Evolutionary conservation across 169 alveolate genomes (phyloP), one percentile per base, ranked within the genome.

Genomic region (Theileria annulata): DNA sequence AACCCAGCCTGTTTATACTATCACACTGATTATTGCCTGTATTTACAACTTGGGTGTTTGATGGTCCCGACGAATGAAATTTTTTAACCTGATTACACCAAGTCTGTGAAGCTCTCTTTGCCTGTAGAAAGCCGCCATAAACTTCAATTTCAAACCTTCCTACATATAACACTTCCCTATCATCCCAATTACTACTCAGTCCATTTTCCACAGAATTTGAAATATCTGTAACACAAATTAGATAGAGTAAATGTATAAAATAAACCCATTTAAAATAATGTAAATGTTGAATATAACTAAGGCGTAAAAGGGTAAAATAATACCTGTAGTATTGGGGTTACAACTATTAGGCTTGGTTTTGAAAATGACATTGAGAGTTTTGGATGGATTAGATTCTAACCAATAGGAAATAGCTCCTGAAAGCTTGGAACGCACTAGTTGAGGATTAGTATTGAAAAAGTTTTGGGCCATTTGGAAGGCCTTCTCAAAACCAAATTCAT

Each of bases 331-430:
- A 8, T 8, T 42, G 51, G 13, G 51, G 13, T 42, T 42, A 42
- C 51, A 42, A 17, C 13, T 42, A 42, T 42, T 42, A 42, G 51
- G 51, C 51, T 42, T 42, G 51, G 13, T 42, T 25, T 64, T 64
- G 42, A 70, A 70, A 30, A 75, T 73, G 13, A 81, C 77, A 70
- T 74, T 67, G 37, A 81, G 74, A 27, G 35, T 67, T 28, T 19
- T 51, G 21, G 48, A 21, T 19, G 48, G 67, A 17, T 21, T 42
- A 2, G 62, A 30, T 58, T 81, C 88, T 15, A 81, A 62, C 88
- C 88, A 81, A 74, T 71, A 81, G 60, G 72, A 74, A 33, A 81
- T 62, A 33, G 84, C 81, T n/a, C 88, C 88, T 3, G 85, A 81
- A 19, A 81, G 85, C 67, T 81, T 81, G 23, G 88, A 81, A 30